Evolutionary conservation across 1,284 basidiomycete species (phyloP).

Genomic region (Grifola frondosa): DNA sequence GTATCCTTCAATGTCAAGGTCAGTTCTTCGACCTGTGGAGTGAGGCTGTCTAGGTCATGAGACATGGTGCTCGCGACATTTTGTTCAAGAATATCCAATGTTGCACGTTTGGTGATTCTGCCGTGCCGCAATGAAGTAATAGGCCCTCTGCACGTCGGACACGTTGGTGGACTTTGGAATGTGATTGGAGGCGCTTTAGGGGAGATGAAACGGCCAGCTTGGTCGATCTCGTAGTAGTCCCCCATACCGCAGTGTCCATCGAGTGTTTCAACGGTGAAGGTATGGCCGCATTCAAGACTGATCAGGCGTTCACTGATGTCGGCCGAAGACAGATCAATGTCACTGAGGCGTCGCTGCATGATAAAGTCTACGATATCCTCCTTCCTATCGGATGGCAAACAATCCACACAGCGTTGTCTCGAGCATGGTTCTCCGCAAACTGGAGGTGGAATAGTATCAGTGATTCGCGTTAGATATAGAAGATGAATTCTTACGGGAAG

Average conservation of each 20-base stretch:
- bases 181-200: conserved; percentile 41
- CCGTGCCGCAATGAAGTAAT: conserved; percentile 58
- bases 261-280: conserved; percentile 72
- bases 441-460: conserved; percentile 21
- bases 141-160: conserved; percentile 54
- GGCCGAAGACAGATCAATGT: conserved; percentile 44
- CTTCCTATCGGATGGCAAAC: conserved; percentile 44
- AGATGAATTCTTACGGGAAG: conserved; percentile 49
- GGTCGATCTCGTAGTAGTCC: conserved; percentile 48
- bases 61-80: conserved; percentile 59
- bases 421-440: conserved; percentile 71
- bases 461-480: background rate
- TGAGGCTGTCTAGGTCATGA: conserved; percentile 12
- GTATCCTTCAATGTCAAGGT: conserved; percentile 3
- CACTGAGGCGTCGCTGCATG: conserved; percentile 49
- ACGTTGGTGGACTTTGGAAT: conserved; percentile 49
- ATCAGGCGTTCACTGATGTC: conserved; percentile 56
- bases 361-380: conserved; percentile 59
- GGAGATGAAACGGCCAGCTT: conserved; percentile 40
- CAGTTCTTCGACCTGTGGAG: conserved; percentile 8
- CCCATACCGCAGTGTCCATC: conserved; percentile 59
- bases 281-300: conserved; percentile 62
- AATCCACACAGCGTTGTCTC: conserved; percentile 54
- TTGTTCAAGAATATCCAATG: conserved; percentile 61
- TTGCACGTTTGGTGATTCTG: conserved; percentile 58